Evolutionary conservation across 768 basidiomycete species (phyloP), one percentile per base, ranked within the genome.

Genomic region (Naganishia onofrii): DNA sequence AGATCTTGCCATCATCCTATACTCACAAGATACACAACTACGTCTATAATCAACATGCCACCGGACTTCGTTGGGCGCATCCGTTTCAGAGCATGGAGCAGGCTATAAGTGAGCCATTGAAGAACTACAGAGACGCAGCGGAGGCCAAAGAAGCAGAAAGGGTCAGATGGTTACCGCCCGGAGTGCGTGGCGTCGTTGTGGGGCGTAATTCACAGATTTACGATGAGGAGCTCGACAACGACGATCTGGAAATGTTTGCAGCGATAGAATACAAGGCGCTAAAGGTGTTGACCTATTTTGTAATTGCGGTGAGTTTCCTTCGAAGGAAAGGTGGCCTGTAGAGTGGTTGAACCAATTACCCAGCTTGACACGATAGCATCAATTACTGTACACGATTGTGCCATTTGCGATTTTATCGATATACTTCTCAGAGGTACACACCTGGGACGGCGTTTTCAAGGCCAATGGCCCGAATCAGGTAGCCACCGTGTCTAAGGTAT

Each of bases 191-290:
- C 12, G 51, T 79, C n/a, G 77, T 79, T 0, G 70, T 79, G 13
- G 78, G 78, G 2, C 68, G 78, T 17, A 79, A 79, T 53, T 74
- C 74, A 53, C 71, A 75, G 6, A 78, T 79, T 57, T 79, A 65
- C 64, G 73, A 75, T 8, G 77, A 79, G 51, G 77, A 78, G 57
- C 72, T 79, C 64, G 75, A 76, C 29, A 75, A 76, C 65, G 76
- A 78, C 29, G 75, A 76, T 31, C 48, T 79, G 60, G 78, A 79
- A 55, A 71, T 74, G 69, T 63, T 79, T 31, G 78, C 77, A 0
- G 78, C 76, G 0, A 75, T 79, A 3, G 78, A 79, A 53, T 79
- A 79, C 53, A 65, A 75, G 34, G 78, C 77, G 17, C 57, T 79
- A 51, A 72, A 73, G 55, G 69, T 78, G 51, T 67, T 79, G 69